A percentile compares a stretch with the other conserved stretches of the same genome.
Evolutionary conservation across 768 basidiomycete genomes (phyloP).

Genomic region (Mycena rosella): DNA sequence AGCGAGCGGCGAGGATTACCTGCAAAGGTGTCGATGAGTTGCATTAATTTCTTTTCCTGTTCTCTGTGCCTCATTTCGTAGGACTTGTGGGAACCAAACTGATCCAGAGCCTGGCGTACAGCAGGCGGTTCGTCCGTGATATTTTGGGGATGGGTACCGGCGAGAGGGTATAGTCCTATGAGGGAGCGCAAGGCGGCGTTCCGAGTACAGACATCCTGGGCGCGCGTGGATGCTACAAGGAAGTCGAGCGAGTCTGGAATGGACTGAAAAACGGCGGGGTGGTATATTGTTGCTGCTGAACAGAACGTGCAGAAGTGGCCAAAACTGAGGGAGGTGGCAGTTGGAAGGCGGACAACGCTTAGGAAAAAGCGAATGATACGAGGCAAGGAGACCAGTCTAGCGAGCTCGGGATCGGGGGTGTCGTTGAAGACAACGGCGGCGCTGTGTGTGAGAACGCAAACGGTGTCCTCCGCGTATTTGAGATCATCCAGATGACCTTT

Average conservation of each 20-base stretch:
- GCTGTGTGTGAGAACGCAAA: constrained; percentile 16
- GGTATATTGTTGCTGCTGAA: neutral
- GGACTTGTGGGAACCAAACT: too few species aligned
- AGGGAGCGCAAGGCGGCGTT: neutral
- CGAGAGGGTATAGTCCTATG: neutral
- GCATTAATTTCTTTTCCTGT: neutral
- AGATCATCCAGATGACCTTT: neutral
- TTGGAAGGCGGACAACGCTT: constrained; percentile 8
- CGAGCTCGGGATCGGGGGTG: neutral
- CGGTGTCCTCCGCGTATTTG: neutral
- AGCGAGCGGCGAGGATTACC: constrained; percentile 1
- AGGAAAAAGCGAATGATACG: constrained; percentile 8
- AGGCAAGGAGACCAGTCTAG: neutral
- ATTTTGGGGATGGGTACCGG: too few species aligned
- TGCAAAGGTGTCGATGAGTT: neutral
- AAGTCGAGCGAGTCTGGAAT: constrained; percentile 11
- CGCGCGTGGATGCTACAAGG: constrained; percentile 3
- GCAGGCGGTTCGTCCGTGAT: too few species aligned
- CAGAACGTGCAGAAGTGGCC: constrained; percentile 7
- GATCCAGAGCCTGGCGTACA: too few species aligned
- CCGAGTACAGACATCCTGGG: constrained; percentile 1
- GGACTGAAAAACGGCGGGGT: constrained; percentile 1
- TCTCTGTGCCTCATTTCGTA: neutral
- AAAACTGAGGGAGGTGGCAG: constrained; percentile 2
- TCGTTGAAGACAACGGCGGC: neutral